Percentiles rank a stretch among this genome's conserved stretches.
Evolutionary conservation across 169 alveolate genomes (phyloP).

Genomic region (Plasmodium falciparum): DNA sequence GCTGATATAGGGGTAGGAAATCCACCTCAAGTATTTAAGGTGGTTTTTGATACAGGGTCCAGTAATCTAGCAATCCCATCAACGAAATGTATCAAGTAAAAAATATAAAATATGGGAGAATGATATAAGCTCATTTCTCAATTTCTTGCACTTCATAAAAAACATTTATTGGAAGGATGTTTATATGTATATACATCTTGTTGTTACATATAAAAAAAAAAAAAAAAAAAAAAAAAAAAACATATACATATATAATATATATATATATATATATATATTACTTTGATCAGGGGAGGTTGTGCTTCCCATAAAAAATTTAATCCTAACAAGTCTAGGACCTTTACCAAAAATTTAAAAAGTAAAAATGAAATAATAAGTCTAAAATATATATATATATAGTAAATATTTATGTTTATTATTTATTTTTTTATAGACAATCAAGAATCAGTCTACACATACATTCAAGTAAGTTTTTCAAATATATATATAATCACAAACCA

Average conservation of each 20-base stretch:
- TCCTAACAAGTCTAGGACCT: constrained; percentile 86
- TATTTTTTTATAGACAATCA: constrained; percentile 30
- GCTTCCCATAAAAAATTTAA: constrained; percentile 89
- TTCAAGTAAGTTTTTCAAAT: constrained; percentile 25
- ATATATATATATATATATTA: not conserved
- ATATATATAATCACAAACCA: not conserved
- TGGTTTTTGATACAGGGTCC: constrained; percentile 91
- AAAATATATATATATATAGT: no score
- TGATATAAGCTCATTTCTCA: no score
- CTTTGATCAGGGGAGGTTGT: constrained; percentile 88
- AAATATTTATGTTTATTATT: not conserved
- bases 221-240: no score
- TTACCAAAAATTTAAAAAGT: constrained; percentile 51
- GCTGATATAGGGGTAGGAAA: constrained; percentile 92
- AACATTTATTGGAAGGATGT: no score
- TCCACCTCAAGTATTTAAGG: constrained; percentile 90
- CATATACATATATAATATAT: no score
- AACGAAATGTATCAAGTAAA: constrained; percentile 80
- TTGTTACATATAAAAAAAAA: no score
- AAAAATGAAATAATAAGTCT: not conserved
- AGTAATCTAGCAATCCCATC: constrained; percentile 93
- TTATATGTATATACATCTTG: no score
- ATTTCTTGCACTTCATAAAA: no score
- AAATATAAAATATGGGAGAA: not conserved
- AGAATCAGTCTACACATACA: constrained; percentile 58